Percentiles rank a stretch among this genome's conserved stretches.
These are phyloP conservation scores for Achaetomium macrosporum DNA, from an alignment of 2,329 filamentous ascomycete species.

Conservation along the genomic window DNA sequence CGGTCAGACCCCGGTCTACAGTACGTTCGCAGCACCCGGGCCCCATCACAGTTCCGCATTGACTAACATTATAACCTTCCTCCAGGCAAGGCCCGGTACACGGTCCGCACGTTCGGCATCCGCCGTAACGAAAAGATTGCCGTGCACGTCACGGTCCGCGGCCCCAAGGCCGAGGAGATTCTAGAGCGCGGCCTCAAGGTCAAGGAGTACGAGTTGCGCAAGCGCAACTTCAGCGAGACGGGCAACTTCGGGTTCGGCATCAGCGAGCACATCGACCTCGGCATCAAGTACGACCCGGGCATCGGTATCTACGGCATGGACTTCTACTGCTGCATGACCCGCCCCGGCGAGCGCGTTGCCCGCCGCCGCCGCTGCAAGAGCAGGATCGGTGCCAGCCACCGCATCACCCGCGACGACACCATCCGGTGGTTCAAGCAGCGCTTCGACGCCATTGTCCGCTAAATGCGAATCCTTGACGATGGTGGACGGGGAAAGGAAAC, in stretches of 20 bases:
- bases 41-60: not conserved
- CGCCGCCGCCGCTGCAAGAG: slow-evolving; percentile 88
- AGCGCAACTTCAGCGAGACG: slow-evolving; percentile 99
- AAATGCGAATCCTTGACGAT: slow-evolving; percentile 45
- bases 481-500: slow-evolving; percentile 18
- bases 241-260: slow-evolving; percentile 99
- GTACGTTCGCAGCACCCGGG: slow-evolving; percentile 45
- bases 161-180: slow-evolving; percentile 97
- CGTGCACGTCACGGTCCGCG: slow-evolving; percentile 98
- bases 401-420: slow-evolving; percentile 91
- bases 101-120: slow-evolving; percentile 99
- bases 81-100: slow-evolving; percentile 97
- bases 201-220: slow-evolving; percentile 99
- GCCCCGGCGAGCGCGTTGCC: slow-evolving; percentile 94
- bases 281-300: slow-evolving; percentile 99
- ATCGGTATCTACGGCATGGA: slow-evolving; percentile 99
- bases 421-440: slow-evolving; percentile 89
- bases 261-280: slow-evolving; percentile 99
- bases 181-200: slow-evolving; percentile 99
- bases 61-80: slow-evolving; percentile 1
- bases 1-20: slow-evolving; percentile 99
- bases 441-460: slow-evolving; percentile 98
- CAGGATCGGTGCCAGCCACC: slow-evolving; percentile 80
- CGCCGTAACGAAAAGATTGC: slow-evolving; percentile 99
- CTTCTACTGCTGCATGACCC: slow-evolving; percentile 99